These are phyloP conservation scores for Barnettozyma pratensis DNA, from an alignment of 805 yeast genomes.

Conservation along the genomic window DNA sequence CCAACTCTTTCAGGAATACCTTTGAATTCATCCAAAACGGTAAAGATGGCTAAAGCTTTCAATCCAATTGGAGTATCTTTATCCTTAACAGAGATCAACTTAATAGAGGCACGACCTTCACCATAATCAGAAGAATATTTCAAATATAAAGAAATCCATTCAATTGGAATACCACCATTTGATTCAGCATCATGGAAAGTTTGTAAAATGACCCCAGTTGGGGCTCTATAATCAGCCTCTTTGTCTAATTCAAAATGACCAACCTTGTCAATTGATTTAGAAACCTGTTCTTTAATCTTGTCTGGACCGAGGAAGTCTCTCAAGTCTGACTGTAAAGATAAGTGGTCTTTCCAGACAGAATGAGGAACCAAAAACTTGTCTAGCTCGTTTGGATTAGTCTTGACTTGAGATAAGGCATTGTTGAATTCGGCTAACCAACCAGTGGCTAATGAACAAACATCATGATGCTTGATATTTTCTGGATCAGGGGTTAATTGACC, in stretches of 20 bases:
- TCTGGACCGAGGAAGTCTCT: conserved; percentile 30
- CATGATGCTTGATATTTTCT: conserved; percentile 22
- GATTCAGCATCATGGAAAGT: conserved; percentile 26
- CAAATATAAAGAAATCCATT: conserved; percentile 32
- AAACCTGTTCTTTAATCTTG: conserved; percentile 21
- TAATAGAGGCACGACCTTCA: conserved; percentile 29
- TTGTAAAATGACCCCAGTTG: conserved; percentile 27
- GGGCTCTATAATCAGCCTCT: conserved; percentile 26
- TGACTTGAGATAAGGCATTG: conserved; percentile 13
- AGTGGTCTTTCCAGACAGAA: conserved; percentile 35
- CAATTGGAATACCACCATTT: conserved; percentile 26
- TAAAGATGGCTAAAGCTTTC: conserved; percentile 30
- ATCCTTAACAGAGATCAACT: conserved; percentile 28
- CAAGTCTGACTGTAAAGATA: conserved; percentile 29
- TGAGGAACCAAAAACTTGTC: conserved; percentile 25
- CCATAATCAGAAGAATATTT: conserved; percentile 30
- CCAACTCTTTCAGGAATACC: conserved; percentile 30
- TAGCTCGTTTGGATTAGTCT: conserved; percentile 13
- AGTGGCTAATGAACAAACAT: conserved; percentile 21
- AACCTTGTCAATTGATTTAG: conserved; percentile 17
- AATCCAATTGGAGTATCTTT: conserved; percentile 25
- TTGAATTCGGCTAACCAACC: conserved; percentile 30
- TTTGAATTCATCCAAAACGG: conserved; percentile 30
- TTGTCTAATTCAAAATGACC: conserved; percentile 27
- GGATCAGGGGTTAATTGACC: conserved; percentile 27